Percentiles rank a stretch among this genome's conserved stretches.
These are phyloP conservation scores for Xylaria sp. DNA, from an alignment of 2,329 filamentous ascomycete genomes.

Conservation along the genomic window DNA sequence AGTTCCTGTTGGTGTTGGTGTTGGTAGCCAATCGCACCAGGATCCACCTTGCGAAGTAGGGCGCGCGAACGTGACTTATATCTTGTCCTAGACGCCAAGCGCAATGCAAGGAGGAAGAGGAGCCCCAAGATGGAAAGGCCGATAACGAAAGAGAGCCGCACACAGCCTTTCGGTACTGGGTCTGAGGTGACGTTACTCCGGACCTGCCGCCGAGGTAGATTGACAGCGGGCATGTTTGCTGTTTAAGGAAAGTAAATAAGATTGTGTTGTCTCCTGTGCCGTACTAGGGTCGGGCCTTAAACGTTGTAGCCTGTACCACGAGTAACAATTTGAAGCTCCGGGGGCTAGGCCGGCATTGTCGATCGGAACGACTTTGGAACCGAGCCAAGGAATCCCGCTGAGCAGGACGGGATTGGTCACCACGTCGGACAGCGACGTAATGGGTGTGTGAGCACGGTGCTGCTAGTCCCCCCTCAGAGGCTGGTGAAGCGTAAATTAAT, in stretches of 20 bases:
- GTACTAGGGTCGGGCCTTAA: slow-evolving; percentile 28
- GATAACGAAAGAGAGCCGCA: slow-evolving; percentile 29
- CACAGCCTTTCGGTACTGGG: slow-evolving; percentile 33
- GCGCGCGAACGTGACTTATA: slow-evolving; percentile 23
- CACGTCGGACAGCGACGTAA: slow-evolving; percentile 13
- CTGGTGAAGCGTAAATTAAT: slow-evolving; percentile 8
- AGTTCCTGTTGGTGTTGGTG: slow-evolving; percentile 18
- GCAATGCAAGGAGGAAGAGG: slow-evolving; percentile 25
- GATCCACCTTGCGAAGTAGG: slow-evolving; percentile 10
- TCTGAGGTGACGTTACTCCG: slow-evolving; percentile 36
- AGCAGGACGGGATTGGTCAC: slow-evolving; percentile 16
- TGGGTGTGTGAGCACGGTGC: slow-evolving; percentile 9
- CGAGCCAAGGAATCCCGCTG: slow-evolving; percentile 25
- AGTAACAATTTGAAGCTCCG: slow-evolving; percentile 23
- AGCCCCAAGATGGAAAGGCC: slow-evolving; percentile 26
- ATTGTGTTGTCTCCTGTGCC: slow-evolving; percentile 26
- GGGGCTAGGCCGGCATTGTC: slow-evolving; percentile 30
- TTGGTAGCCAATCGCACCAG: slow-evolving; percentile 17
- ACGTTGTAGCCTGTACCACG: slow-evolving; percentile 24
- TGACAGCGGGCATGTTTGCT: slow-evolving; percentile 46
- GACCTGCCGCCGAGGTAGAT: slow-evolving; percentile 33
- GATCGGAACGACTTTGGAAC: slow-evolving; percentile 30
- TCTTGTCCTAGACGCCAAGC: slow-evolving; percentile 23
- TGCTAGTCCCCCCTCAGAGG: slow-evolving; percentile 10
- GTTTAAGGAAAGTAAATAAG: slow-evolving; percentile 36